A percentile compares a stretch with the other conserved stretches of the same genome.
Evolutionary conservation across 192 early-diverging fungal species (phyloP).

Genomic region (Rhizophagus sp.): DNA sequence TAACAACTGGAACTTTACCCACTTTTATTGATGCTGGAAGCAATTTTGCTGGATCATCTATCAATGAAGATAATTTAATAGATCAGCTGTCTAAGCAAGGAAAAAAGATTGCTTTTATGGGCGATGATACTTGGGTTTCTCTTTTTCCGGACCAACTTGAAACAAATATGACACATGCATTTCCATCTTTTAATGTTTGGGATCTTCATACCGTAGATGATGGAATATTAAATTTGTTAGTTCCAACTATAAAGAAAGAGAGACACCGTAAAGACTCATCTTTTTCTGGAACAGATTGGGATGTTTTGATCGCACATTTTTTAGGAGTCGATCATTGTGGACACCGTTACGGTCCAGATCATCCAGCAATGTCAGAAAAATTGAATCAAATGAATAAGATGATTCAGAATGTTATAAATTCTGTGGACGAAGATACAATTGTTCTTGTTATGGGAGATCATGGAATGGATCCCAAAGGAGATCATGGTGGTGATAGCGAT

Average conservation of each 20-base stretch:
- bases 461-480: slow-evolving; percentile 93
- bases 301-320: slow-evolving; percentile 88
- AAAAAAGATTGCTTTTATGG: slow-evolving; percentile 74
- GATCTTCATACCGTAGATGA: slow-evolving; percentile 96
- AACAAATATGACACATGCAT: slow-evolving; percentile 54
- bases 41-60: slow-evolving; percentile 75
- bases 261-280: neutral
- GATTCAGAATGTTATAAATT: slow-evolving; percentile 61
- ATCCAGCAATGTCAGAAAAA: slow-evolving; percentile 85
- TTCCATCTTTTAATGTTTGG: slow-evolving; percentile 75
- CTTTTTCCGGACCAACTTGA: slow-evolving; percentile 71
- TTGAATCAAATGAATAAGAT: slow-evolving; percentile 84
- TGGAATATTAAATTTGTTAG: slow-evolving; percentile 59
- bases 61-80: slow-evolving; percentile 78
- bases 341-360: slow-evolving; percentile 85
- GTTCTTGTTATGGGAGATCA: slow-evolving; percentile 95
- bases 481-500: slow-evolving; percentile 95
- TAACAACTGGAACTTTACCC: slow-evolving; percentile 80
- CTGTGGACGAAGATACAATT: slow-evolving; percentile 76
- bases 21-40: slow-evolving; percentile 83
- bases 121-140: slow-evolving; percentile 95
- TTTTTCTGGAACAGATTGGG: slow-evolving; percentile 56
- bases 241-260: slow-evolving; percentile 32
- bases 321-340: slow-evolving; percentile 97
- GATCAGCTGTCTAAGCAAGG: slow-evolving; percentile 38